Percentiles rank a stretch among this genome's conserved stretches.
These are phyloP conservation scores for Skeletonema menzelii DNA, from an alignment of 108 stramenopile species.

Conservation along the genomic window DNA sequence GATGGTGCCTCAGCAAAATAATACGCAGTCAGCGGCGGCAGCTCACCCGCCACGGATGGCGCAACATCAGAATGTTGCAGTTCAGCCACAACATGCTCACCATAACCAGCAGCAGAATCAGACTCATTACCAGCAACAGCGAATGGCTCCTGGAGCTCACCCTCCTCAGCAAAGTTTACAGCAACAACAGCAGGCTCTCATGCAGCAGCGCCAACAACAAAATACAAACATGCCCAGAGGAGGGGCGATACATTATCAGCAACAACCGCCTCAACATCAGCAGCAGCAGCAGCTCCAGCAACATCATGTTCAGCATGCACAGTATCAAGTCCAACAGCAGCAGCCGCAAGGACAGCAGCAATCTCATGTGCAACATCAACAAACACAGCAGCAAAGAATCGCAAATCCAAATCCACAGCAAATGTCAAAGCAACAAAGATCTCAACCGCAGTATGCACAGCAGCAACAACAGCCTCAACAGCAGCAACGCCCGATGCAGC, in stretches of 20 bases:
- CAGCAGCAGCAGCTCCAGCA: constrained; percentile 1
- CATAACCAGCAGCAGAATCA: constrained; percentile 13
- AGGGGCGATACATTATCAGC: constrained; percentile 8
- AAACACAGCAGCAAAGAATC: constrained; percentile 12
- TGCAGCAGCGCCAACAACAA: constrained; percentile 10
- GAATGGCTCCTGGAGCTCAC: background rate
- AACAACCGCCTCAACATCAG: constrained; percentile 15
- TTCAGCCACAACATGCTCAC: constrained; percentile 11
- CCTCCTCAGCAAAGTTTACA: background rate
- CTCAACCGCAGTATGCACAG: constrained; percentile 2
- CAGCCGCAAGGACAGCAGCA: constrained; percentile 7
- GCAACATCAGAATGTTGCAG: background rate
- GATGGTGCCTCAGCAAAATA: constrained; percentile 2
- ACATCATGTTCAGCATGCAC: constrained; percentile 4
- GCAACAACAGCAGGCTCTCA: constrained; percentile 11
- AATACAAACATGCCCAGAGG: background rate
- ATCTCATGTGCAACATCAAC: constrained; percentile 13
- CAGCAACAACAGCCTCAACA: constrained; percentile 9
- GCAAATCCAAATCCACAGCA: constrained; percentile 15
- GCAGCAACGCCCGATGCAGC: constrained; percentile 21
- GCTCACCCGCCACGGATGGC: constrained; percentile 5
- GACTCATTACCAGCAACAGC: constrained; percentile 2
- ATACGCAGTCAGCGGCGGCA: constrained; percentile 8
- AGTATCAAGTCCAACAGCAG: constrained; percentile 9
- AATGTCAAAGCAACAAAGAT: background rate